Evolutionary conservation across 805 yeast genomes (phyloP).

Genomic region (Candida chauliodis): DNA sequence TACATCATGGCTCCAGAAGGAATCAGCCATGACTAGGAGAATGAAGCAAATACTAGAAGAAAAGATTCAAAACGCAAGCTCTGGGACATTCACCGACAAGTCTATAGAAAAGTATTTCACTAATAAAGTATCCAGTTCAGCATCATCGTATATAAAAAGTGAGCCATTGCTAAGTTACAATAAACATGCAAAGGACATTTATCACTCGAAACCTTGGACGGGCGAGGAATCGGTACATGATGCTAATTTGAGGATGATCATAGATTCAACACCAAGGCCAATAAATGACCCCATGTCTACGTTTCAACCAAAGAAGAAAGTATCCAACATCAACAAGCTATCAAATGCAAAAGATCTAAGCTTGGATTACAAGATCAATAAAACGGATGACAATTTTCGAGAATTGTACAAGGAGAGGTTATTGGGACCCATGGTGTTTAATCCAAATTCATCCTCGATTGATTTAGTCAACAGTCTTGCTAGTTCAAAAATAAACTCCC

Average conservation of each 20-base stretch:
- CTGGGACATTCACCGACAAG: constrained; percentile 6
- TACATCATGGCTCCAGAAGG: too few species aligned
- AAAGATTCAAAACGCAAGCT: constrained; percentile 16
- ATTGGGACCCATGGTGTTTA: constrained; percentile 52
- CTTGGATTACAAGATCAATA: constrained; percentile 58
- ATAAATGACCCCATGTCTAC: constrained; percentile 9
- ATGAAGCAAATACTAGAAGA: constrained; percentile 32
- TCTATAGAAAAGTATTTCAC: constrained; percentile 10
- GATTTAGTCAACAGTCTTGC: constrained; percentile 66
- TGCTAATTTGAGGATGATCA: constrained; percentile 28
- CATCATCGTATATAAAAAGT: constrained; percentile 23
- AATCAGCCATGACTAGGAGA: constrained; percentile 28
- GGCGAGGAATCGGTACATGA: constrained; percentile 27
- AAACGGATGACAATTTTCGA: constrained; percentile 43
- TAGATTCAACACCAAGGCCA: constrained; percentile 26
- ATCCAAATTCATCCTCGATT: constrained; percentile 39
- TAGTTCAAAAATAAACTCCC: constrained; percentile 67
- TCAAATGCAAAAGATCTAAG: constrained; percentile 61
- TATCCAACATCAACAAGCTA: constrained; percentile 32
- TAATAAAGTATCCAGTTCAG: neutral
- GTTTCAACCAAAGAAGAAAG: constrained; percentile 16
- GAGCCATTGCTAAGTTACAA: constrained; percentile 25
- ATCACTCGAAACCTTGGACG: constrained; percentile 27
- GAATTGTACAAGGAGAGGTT: constrained; percentile 64
- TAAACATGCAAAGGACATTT: constrained; percentile 28